Evolutionary conservation across 441 rosid genomes (phyloP).

Genomic region (Arabidopsis hybrid): DNA sequence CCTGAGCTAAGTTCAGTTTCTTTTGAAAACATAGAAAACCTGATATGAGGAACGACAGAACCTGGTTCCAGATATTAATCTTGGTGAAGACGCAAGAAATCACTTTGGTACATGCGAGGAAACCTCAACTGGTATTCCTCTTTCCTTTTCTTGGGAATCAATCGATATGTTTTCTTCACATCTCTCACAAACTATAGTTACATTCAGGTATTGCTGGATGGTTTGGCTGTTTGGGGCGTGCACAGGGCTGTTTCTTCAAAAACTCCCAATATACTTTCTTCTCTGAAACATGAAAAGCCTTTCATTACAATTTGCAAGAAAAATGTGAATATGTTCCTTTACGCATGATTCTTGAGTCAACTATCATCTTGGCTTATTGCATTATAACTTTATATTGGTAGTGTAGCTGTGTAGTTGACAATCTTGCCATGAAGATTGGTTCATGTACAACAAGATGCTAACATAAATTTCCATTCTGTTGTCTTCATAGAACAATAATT

Average conservation of each 20-base stretch:
- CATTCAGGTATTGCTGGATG: conserved; percentile 26
- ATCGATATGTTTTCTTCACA: not conserved
- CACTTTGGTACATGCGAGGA: conserved; percentile 7
- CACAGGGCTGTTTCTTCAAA: conserved; percentile 16
- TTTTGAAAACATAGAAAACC: conserved; percentile 18
- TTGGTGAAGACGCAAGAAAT: conserved; percentile 6
- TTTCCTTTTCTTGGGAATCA: not conserved
- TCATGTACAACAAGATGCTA: not conserved
- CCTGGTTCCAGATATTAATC: conserved; percentile 1
- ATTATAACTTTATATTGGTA: not conserved
- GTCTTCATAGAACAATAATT: not conserved
- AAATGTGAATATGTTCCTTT: not conserved
- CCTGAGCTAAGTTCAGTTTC: conserved; percentile 8
- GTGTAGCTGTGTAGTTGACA: conserved; percentile 5
- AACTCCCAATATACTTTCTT: conserved; percentile 21
- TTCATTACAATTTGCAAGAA: not conserved
- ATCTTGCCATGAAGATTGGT: not conserved
- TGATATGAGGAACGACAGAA: conserved; percentile 14
- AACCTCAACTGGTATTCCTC: conserved; percentile 6
- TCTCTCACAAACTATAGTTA: not conserved
- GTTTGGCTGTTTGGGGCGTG: not conserved
- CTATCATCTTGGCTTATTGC: not conserved
- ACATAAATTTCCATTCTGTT: not conserved
- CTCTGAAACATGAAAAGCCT: conserved; percentile 5
- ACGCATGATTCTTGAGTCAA: not conserved